Base-by-base conservation (phyloP, 2,329 filamentous ascomycete genomes). In the Trichophaea hybrida region DNA sequence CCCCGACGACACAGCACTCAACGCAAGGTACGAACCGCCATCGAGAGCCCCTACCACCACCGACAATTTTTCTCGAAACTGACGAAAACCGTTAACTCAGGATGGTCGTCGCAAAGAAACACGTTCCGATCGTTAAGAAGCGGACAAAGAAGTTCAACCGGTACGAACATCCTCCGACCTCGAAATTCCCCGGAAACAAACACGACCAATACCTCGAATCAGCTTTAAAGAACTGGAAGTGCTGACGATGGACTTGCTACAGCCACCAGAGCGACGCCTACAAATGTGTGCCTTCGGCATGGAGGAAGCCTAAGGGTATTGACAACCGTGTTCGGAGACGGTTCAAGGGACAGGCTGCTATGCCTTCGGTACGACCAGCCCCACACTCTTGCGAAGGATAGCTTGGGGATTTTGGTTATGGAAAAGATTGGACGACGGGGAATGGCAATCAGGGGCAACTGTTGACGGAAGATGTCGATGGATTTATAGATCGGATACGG, bases 291-390 rank as follows among this genome's bases (percentile, higher is more conserved):
- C 84, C 81, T 74, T 75, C 86, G 70, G 85, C 82, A 82, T 98
- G 93, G 93, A 86, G 93, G 79, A 98, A 97, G 83, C 93, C 93
- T 71, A 98, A 98, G 88, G 93, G 93, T 88, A 98, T 98, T 78
- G 93, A 98, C 80, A 94, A 90, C 81, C 81, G 87, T 73, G 91
- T 98, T 75, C 87, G 93, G 75, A 84, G 93, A 82, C 88, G 93
- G 70, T 98, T 98, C 83, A 89, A 88, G 79, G 88, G 93, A 74
- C 88, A 87, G 79, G 85, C 86, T 77, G 83, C 84, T 73, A 97
- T 98, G 91, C 93, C 93, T 78, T 94, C 89, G 81, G 91, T 96
- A 90, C 75, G 88, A 68, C 44, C 52, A 50, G 59, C 32, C 38
- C 46, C 31, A 32, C 15, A 34, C 7, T 32, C 15, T 50, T 31